Evolutionary conservation across 1,284 basidiomycete species (phyloP).

Genomic region (Cutaneotrichosporon dermatis): DNA sequence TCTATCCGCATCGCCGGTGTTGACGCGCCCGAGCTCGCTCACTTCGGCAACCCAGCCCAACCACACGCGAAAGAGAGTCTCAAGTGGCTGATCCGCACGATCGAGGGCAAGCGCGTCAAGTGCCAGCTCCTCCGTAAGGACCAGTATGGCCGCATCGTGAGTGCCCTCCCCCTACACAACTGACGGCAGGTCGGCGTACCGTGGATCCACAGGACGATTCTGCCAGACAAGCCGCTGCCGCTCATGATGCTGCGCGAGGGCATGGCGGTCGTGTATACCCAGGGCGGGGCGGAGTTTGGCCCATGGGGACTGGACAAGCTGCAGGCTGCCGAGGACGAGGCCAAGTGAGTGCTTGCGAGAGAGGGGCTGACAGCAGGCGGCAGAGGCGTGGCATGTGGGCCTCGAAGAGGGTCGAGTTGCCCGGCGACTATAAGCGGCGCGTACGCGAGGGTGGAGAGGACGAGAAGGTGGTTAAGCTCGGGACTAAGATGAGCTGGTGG

Average conservation of each 20-base stretch:
- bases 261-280: slow-evolving; percentile 68
- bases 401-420: slow-evolving; percentile 58
- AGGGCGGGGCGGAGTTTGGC: slow-evolving; percentile 73
- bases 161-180: slow-evolving; percentile 21
- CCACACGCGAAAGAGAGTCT: slow-evolving; percentile 66
- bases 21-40: slow-evolving; percentile 79
- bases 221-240: slow-evolving; percentile 58
- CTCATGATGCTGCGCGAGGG: slow-evolving; percentile 74
- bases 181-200: slow-evolving; percentile 61
- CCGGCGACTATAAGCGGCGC: slow-evolving; percentile 73
- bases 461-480: background rate
- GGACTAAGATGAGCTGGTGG: slow-evolving; percentile 9
- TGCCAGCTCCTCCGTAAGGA: slow-evolving; percentile 68
- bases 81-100: slow-evolving; percentile 62
- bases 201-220: slow-evolving; percentile 48
- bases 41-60: slow-evolving; percentile 75
- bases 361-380: slow-evolving; percentile 43
- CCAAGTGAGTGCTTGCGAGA: slow-evolving; percentile 57
- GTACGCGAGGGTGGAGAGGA: slow-evolving; percentile 35
- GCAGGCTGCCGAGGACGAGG: slow-evolving; percentile 58
- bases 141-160: slow-evolving; percentile 73
- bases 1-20: slow-evolving; percentile 79
- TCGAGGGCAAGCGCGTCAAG: slow-evolving; percentile 50
- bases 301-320: slow-evolving; percentile 61
- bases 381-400: slow-evolving; percentile 68